Evolutionary conservation across 768 basidiomycete species (phyloP).

Genomic region (Tubosaeta brunneosetosa): DNA sequence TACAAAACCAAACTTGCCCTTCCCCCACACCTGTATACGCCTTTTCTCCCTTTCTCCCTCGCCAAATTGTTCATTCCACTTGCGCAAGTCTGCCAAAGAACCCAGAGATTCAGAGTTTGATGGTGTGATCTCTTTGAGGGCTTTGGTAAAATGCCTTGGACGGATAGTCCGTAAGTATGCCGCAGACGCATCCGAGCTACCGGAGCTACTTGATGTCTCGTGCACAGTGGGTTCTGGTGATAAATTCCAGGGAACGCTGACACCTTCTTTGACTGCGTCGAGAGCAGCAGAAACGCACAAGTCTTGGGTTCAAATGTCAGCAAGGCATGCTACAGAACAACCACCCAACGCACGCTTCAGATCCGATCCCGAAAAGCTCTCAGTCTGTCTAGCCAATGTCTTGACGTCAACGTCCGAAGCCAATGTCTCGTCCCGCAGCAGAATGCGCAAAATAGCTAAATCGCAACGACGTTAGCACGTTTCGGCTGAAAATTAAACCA

Average conservation of each 20-base stretch:
- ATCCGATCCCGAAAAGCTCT: constrained; percentile 90
- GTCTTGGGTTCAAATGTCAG: constrained; percentile 44
- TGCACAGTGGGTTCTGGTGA: constrained; percentile 5
- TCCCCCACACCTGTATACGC: constrained; percentile 78
- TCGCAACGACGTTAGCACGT: constrained; percentile 2
- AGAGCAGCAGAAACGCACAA: constrained; percentile 90
- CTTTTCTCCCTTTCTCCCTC: constrained; percentile 70
- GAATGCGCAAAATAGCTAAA: constrained; percentile 81
- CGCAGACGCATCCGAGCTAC: constrained; percentile 3
- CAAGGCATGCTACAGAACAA: background rate
- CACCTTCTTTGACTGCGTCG: constrained; percentile 83
- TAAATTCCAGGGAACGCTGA: constrained; percentile 71
- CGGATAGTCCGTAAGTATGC: constrained; percentile 39
- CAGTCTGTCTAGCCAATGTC: constrained; percentile 64
- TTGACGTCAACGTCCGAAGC: constrained; percentile 59
- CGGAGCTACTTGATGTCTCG: background rate
- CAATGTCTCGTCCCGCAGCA: constrained; percentile 76
- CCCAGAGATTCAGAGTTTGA: constrained; percentile 81
- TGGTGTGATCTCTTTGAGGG: constrained; percentile 85
- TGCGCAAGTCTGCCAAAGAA: constrained; percentile 67
- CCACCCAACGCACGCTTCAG: constrained; percentile 69
- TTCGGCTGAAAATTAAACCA: background rate
- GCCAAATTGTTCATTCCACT: constrained; percentile 94
- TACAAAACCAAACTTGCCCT: constrained; percentile 82
- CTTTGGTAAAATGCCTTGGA: constrained; percentile 71